Percentiles rank a stretch among this genome's conserved stretches.
Conservation (phyloP, 257 asterid genomes). For the Solanum piurae region DNA sequence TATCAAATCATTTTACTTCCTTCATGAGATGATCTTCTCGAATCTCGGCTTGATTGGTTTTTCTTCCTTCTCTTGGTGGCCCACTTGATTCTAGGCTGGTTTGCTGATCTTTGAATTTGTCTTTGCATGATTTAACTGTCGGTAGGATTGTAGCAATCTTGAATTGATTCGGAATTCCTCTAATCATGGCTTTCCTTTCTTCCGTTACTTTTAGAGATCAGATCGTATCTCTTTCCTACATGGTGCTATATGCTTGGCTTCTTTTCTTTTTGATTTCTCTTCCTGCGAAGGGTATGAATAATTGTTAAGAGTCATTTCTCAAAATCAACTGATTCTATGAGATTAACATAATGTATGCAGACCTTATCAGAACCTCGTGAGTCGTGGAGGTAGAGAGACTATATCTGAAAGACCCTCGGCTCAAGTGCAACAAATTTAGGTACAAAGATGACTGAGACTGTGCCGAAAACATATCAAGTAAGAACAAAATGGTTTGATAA, state of each 20-base stretch:
- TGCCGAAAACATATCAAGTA: neutral
- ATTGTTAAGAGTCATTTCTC: neutral
- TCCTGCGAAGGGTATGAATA: no score
- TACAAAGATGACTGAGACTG: neutral
- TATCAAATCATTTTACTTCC: neutral
- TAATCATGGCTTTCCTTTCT: neutral
- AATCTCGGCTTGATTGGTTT: neutral
- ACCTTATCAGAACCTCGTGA: neutral
- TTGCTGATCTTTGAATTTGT: no score
- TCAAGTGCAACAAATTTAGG: neutral
- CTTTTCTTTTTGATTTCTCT: no score
- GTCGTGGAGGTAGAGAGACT: neutral
- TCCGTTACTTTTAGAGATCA: no score
- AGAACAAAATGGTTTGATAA: neutral
- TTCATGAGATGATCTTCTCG: neutral
- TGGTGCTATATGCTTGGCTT: neutral
- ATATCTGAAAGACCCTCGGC: neutral
- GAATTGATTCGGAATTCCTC: neutral
- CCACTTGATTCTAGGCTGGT: no score
- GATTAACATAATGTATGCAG: neutral
- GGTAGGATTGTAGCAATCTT: neutral
- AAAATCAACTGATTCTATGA: neutral
- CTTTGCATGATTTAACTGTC: no score
- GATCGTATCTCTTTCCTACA: neutral
- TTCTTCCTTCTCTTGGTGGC: neutral